Evolutionary conservation across 2,329 filamentous ascomycete species (phyloP), one percentile per base, ranked within the genome.

Genomic region (Colletotrichum ledebouriae): DNA sequence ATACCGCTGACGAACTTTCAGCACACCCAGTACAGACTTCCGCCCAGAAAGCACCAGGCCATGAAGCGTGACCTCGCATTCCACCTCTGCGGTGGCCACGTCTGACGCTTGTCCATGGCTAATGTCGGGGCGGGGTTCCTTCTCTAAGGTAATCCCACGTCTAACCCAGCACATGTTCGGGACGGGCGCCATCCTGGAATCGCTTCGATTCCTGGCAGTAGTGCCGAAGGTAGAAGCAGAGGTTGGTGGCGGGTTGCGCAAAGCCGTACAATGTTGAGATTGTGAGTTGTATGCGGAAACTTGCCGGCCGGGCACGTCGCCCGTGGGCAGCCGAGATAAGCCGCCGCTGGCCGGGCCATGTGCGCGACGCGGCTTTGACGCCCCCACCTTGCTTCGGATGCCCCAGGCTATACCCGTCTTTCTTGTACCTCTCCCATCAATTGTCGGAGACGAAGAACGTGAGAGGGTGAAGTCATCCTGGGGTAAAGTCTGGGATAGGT

Each of bases 281-380:
- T 62, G 64, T 39, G 52, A 39, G 55, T 62, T 47, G 64, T 63
- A 65, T 33, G 72, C 70, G 72, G 72, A 73, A 72, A 71, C 70
- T 55, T 42, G 50, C 70, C 70, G 68, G 65, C 64, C 67, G 63
- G 62, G 55, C 61, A 37, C 67, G 50, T 29, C 52, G 63, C 64
- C 64, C 59, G 57, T 17, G 42, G n/a, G 60, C 58, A 80, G 72
- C 81, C 81, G 81, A 71, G 59, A 72, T 66, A 80, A 83, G 78
- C 81, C 81, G 81, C 75, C 63, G 70, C 72, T 79, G 76, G 77
- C 81, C 81, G 80, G 66, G 63, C 57, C 57, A 71, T 47, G 44
- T 13, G 42, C 53, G 57, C 57, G 67, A 57, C 57, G 49, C 58
- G 63, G 63, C 63, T 63, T 65, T 58, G 57, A 67, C 63, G 29